Evolutionary conservation across 2,329 filamentous ascomycete genomes (phyloP).

Genomic region (Periglandula ipomoeae): DNA sequence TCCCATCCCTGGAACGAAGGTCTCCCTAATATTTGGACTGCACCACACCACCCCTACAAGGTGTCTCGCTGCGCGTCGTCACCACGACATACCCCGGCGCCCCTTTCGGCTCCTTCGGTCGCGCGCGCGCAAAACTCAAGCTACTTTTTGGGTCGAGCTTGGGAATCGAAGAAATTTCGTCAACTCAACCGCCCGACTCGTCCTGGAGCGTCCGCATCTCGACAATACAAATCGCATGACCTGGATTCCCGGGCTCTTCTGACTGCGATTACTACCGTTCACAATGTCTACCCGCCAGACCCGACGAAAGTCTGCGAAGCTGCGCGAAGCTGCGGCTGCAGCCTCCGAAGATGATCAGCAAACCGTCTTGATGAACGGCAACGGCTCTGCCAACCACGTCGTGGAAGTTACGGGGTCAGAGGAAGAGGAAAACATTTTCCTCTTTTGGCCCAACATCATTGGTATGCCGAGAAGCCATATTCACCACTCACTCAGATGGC

Average conservation of each 20-base stretch:
- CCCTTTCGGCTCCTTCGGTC: constrained; percentile 6
- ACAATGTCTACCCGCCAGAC: constrained; percentile 31
- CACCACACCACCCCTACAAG: background rate
- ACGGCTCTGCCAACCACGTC: constrained; percentile 30
- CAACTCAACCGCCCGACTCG: background rate
- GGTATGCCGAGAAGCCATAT: constrained; percentile 39
- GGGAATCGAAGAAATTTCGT: background rate
- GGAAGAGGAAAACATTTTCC: constrained; percentile 63
- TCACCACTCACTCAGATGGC: background rate
- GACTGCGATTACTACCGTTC: background rate
- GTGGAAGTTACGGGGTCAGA: constrained; percentile 26
- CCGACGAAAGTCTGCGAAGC: constrained; percentile 28
- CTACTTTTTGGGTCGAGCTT: background rate
- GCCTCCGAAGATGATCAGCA: constrained; percentile 19
- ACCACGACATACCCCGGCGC: background rate
- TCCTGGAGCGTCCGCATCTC: background rate
- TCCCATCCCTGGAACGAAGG: too few relatives aligned
- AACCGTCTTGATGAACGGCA: constrained; percentile 32
- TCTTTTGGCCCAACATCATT: constrained; percentile 76
- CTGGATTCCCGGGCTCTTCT: background rate
- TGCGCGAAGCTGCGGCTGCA: constrained; percentile 16
- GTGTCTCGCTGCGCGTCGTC: background rate
- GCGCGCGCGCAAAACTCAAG: constrained; percentile 2
- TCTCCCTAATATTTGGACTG: too few relatives aligned
- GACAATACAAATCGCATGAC: background rate